Percentiles rank a stretch among this genome's conserved stretches.
Evolutionary conservation across 106 monocot species (phyloP).

Genomic region (Dendrobium officinale): DNA sequence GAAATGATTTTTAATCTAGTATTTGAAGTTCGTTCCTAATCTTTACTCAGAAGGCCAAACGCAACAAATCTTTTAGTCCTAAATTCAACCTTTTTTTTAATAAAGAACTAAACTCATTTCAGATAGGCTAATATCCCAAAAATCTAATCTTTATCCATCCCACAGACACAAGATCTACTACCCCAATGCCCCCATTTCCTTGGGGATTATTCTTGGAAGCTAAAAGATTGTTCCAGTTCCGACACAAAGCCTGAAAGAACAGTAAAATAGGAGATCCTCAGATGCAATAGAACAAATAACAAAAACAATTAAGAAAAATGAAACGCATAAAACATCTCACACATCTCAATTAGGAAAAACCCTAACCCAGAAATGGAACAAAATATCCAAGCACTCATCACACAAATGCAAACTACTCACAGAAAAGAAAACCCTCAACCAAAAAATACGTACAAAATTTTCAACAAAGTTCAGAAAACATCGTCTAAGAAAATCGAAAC

Average conservation of each 20-base stretch:
- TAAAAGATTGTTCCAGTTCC: neutral
- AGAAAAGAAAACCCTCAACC: neutral
- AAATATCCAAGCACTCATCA: neutral
- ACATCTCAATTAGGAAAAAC: neutral
- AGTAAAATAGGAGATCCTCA: neutral
- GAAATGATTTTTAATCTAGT: neutral
- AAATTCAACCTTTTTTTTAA: neutral
- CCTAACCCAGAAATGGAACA: neutral
- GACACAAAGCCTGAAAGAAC: neutral
- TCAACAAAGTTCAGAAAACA: too few species aligned
- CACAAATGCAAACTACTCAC: neutral
- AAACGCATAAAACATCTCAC: neutral
- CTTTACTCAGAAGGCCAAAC: neutral
- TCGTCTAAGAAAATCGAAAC: too few species aligned
- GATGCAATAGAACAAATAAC: neutral
- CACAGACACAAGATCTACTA: neutral
- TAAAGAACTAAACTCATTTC: slow-evolving; percentile 1
- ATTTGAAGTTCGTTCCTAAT: neutral
- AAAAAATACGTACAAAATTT: neutral
- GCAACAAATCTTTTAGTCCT: neutral
- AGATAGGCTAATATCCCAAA: neutral
- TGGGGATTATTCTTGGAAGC: neutral
- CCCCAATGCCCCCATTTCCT: neutral
- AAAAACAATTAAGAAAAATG: neutral
- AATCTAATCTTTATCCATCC: neutral